A percentile compares a stretch with the other conserved stretches of the same genome.
phyloP scores from a whole-genome alignment of 257 asterid genomes.

The Primulina eburnea region DNA sequence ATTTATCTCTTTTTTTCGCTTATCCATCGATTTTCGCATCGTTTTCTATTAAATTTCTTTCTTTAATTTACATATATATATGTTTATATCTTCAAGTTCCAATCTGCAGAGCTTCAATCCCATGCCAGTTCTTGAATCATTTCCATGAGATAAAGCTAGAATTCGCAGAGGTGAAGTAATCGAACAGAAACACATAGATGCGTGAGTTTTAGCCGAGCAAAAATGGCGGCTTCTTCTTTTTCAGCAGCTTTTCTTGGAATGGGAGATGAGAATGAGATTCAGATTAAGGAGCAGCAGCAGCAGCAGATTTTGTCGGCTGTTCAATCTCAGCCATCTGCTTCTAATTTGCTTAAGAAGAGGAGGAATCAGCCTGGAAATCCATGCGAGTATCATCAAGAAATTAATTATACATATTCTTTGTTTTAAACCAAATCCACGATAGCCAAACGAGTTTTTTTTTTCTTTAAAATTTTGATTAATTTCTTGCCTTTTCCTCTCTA shows the following conservation, averaged over 20 bases:
- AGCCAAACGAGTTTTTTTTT: neutral
- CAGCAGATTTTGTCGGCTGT: conserved; percentile 20
- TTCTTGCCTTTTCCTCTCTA: conserved; percentile 14
- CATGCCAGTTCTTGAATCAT: too few species aligned
- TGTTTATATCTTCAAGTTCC: neutral
- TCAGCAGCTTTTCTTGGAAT: conserved; percentile 38
- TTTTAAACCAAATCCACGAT: neutral
- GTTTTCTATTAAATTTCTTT: too few species aligned
- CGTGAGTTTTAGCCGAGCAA: too few species aligned
- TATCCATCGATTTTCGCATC: too few species aligned
- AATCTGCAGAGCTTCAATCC: too few species aligned
- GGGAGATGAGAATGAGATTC: conserved; percentile 42
- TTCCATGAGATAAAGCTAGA: neutral
- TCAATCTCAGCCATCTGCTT: conserved; percentile 21
- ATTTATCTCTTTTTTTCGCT: neutral
- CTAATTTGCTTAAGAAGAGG: conserved; percentile 40
- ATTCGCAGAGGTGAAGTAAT: neutral
- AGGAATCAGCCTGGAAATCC: conserved; percentile 83
- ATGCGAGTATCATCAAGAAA: conserved; percentile 49
- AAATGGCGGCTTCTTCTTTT: conserved; percentile 49
- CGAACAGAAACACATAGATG: neutral
- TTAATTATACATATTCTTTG: too few species aligned
- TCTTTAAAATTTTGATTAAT: neutral
- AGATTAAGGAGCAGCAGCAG: conserved; percentile 21
- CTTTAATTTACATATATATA: too few species aligned